Base-by-base conservation (phyloP, 768 basidiomycete genomes). In the Boletellus sp. region DNA sequence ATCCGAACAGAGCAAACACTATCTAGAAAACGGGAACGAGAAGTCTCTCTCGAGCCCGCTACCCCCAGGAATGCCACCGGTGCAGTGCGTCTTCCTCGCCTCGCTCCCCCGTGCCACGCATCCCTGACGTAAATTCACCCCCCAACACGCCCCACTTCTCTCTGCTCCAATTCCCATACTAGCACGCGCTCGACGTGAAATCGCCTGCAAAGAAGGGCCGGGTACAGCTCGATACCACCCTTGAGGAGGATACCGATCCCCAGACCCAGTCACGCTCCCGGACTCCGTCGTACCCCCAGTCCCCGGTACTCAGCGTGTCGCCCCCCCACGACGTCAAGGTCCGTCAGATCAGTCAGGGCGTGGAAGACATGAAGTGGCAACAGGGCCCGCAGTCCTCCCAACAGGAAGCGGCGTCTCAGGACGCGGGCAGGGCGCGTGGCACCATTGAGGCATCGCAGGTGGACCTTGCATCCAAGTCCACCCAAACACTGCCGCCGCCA, bases 181-280 rank as follows among this genome's bases (percentile, higher is more conserved):
- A 70, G 62, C 34, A 60, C 58, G 44, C 56, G 67, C 64, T 59
- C 22, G 75, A 78, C 57, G 70, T 68, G 52, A 81, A 77, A 64
- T 79, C 81, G 4, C 86, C 85, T 2, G 79, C 85, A 34, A 90
- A 90, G 77, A 90, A 87, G 75, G 88, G 89, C 59, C 74, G 85
- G 44, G 72, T 78, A 23, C 72, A 75, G 12, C 71, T 89, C 44
- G 84, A 79, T 57, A 65, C 80, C 44, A 82, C 85, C 0, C 76
- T 76, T 48, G 84, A 86, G 52, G 85, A 88, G 65, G 78, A 81
- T 38, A 53, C 35, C 22, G 80, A 83, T 57, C 64, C 56, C 12
- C 60, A 54, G 73, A 76, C 19, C 72, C 75, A 42, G 75, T 79
- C 45, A 59, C 64, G 56, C 46, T 63, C 67, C n/a, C 58, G 57